These are phyloP conservation scores for Skeletonema marinoi DNA, from an alignment of 108 stramenopile genomes.

Conservation along the genomic window DNA sequence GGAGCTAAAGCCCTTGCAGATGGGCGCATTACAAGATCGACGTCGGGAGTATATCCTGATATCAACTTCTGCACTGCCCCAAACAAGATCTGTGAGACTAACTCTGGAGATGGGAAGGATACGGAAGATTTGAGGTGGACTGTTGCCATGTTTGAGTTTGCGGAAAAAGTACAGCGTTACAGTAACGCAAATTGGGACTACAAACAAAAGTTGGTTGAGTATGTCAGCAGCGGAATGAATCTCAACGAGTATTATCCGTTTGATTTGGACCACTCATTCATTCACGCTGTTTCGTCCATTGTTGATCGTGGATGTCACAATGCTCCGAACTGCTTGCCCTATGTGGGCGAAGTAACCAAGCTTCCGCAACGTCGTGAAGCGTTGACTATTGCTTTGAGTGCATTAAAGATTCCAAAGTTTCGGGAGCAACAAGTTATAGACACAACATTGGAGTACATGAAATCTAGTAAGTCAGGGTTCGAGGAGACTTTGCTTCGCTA, in stretches of 20 bases:
- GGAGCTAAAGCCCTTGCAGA: slow-evolving; percentile 21
- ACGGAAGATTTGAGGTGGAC: slow-evolving; percentile 40
- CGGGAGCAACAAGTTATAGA: slow-evolving; percentile 21
- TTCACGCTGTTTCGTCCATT: slow-evolving; percentile 36
- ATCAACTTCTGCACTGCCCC: slow-evolving; percentile 14
- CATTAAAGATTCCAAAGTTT: slow-evolving; percentile 11
- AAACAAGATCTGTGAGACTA: slow-evolving; percentile 13
- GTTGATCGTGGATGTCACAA: slow-evolving; percentile 35
- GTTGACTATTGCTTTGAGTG: slow-evolving; percentile 26
- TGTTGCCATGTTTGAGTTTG: slow-evolving; percentile 46
- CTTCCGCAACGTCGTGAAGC: slow-evolving; percentile 21
- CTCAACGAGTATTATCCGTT: slow-evolving; percentile 27
- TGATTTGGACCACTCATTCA: slow-evolving; percentile 37
- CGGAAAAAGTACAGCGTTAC: slow-evolving; percentile 32
- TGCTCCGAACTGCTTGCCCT: slow-evolving; percentile 8
- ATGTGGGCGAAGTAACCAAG: slow-evolving; percentile 9
- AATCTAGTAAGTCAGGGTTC: slow-evolving; percentile 21
- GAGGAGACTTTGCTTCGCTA: slow-evolving; percentile 33
- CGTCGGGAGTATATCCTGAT: slow-evolving; percentile 11
- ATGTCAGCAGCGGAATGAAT: slow-evolving; percentile 32
- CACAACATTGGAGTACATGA: slow-evolving; percentile 34
- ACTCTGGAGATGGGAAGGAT: background rate
- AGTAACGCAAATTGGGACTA: slow-evolving; percentile 22
- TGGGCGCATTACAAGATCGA: slow-evolving; percentile 17
- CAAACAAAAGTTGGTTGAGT: slow-evolving; percentile 33